Evolutionary conservation across 176 grass and related monocot genomes (phyloP), one percentile per base, ranked within the genome.

Genomic region (Areca catechu): DNA sequence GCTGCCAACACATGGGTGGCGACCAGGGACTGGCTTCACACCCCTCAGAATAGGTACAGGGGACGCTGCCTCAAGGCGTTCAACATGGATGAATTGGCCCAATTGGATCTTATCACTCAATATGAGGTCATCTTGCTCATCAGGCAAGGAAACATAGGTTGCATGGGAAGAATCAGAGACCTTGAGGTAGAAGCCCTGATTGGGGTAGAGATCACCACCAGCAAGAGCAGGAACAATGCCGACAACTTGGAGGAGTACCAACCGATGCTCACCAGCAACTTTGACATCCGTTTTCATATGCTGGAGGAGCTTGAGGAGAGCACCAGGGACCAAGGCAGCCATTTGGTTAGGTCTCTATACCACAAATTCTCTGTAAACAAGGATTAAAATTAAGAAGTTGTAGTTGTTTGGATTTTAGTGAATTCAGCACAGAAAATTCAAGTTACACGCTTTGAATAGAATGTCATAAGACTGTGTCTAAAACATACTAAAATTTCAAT

Each of bases 131-230:
- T 67, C 51, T 2, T 67, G 51, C 51, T 67, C 65, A 43, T 67
- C 65, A 6, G 65, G 28, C 51, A 67, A 27, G 65, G 28, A 54
- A 54, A 67, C 65, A 67, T 55, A 67, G 2, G 65, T 67, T 12
- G 65, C 65, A 54, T 67, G 51, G 0, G 65, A 67, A 37, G 65
- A 67, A 67, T 67, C 65, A 17, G 65, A 67, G 65, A 67, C 65
- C 65, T 67, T 67, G 34, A 67, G 65, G 54, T 67, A 67, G 51
- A 67, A 67, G 25, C 65, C 65, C 37, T 56, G 51, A 24, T 55
- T 67, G 65, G 65, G 53, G 65, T 43, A 67, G 51, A 67, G 65
- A 15, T 67, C 65, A 67, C 51, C 54, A 16, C 65, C 65, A 56
- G 65, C 65, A 56, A 67, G 65, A 14, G 65, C 65, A 54, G 65